Conservation (phyloP, 2,329 filamentous ascomycete species). For the Pseudocercospora fuligena region DNA sequence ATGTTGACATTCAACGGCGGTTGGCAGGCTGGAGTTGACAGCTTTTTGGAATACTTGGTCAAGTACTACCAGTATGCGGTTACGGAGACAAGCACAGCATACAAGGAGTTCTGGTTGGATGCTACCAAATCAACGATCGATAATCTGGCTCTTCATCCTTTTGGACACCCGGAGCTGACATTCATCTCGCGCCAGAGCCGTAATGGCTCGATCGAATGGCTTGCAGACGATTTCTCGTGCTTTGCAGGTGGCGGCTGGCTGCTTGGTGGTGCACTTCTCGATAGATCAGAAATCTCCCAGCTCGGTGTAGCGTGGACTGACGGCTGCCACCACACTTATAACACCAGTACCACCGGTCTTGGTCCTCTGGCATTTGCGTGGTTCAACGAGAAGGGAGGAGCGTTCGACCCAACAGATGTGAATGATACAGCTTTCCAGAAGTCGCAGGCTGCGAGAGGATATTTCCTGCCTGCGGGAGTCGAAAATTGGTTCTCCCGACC, state of each 20-base stretch:
- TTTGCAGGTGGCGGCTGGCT: constrained; percentile 43
- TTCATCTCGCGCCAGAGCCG: constrained; percentile 28
- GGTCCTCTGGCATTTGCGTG: constrained; percentile 30
- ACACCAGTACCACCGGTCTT: constrained; percentile 38
- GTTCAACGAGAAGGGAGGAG: constrained; percentile 28
- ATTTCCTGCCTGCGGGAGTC: constrained; percentile 22
- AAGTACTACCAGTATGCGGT: constrained; percentile 42
- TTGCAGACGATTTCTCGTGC: constrained; percentile 37
- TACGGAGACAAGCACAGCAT: constrained; percentile 24
- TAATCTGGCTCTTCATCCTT: constrained; percentile 37
- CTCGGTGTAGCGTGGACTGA: constrained; percentile 36
- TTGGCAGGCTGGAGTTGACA: constrained; percentile 41
- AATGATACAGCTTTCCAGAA: constrained; percentile 27
- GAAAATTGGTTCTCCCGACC: constrained; percentile 40
- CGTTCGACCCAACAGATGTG: constrained; percentile 23
- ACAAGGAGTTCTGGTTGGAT: constrained; percentile 36
- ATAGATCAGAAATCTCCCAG: constrained; percentile 34
- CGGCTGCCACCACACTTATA: constrained; percentile 41
- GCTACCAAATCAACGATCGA: constrained; percentile 41
- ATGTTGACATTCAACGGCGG: constrained; percentile 39
- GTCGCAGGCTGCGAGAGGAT: constrained; percentile 24
- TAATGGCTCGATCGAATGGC: constrained; percentile 20
- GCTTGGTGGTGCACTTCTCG: constrained; percentile 34
- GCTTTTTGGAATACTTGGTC: constrained; percentile 42
- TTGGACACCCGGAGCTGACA: constrained; percentile 35